Conservation (phyloP, 2,329 filamentous ascomycete genomes). For the Bipolaris zeicola region DNA sequence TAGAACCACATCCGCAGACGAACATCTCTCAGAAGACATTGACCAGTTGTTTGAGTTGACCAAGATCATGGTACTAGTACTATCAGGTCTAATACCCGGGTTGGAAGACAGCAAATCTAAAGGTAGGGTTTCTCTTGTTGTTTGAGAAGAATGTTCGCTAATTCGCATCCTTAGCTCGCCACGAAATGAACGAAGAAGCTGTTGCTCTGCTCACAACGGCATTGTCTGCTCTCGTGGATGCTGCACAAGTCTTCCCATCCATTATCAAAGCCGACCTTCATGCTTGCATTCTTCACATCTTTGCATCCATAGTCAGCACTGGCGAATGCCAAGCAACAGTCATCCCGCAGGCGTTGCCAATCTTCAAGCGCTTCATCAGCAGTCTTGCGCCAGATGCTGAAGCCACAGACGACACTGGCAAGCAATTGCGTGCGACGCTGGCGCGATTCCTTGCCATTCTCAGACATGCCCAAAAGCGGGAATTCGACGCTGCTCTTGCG, state of each 20-base stretch:
- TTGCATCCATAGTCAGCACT: constrained; percentile 88
- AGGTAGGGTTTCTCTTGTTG: constrained; percentile 21
- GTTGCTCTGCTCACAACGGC: constrained; percentile 78
- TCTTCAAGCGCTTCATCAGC: constrained; percentile 86
- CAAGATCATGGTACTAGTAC: constrained; percentile 90
- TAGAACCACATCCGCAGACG: constrained; percentile 58
- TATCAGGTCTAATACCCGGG: constrained; percentile 86
- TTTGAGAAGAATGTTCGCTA: constrained; percentile 23
- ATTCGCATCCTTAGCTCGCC: constrained; percentile 60
- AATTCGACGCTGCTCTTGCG: constrained; percentile 75
- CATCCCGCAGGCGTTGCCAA: constrained; percentile 86
- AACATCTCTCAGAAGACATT: constrained; percentile 91
- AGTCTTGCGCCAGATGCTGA: constrained; percentile 63
- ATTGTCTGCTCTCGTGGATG: constrained; percentile 87
- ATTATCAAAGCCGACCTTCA: constrained; percentile 97
- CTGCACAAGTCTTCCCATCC: constrained; percentile 91
- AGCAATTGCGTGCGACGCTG: constrained; percentile 81
- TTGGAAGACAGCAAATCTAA: constrained; percentile 62
- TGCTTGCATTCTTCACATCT: constrained; percentile 95
- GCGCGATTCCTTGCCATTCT: constrained; percentile 83
- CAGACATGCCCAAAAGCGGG: constrained; percentile 74
- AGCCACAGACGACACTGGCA: constrained; percentile 59
- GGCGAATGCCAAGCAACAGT: constrained; percentile 85
- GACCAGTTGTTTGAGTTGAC: constrained; percentile 98
- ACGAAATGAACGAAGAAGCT: constrained; percentile 86